Percentiles rank a stretch among this genome's conserved stretches.
These are phyloP conservation scores for Metarhizium brunneum DNA, from an alignment of 2,329 filamentous ascomycete species.

Conservation along the genomic window DNA sequence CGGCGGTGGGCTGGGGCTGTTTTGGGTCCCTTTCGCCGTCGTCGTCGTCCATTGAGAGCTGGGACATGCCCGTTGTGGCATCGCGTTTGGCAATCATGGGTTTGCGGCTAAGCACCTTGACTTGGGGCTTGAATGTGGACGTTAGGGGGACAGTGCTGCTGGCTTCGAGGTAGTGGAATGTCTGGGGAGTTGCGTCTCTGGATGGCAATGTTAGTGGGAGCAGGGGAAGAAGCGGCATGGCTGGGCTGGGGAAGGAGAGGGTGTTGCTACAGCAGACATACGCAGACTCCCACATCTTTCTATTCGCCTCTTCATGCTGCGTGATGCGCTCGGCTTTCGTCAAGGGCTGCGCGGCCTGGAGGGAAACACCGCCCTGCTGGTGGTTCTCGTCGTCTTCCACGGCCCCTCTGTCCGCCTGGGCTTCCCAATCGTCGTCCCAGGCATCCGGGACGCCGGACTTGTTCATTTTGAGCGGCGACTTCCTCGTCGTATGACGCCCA, in stretches of 20 bases:
- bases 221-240: not conserved
- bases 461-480: conserved; percentile 32
- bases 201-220: conserved; percentile 4
- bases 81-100: conserved; percentile 55
- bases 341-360: conserved; percentile 27
- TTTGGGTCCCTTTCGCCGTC: conserved; percentile 58
- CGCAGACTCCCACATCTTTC: conserved; percentile 84
- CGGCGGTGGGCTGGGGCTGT: conserved; percentile 56
- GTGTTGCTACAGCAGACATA: conserved; percentile 31
- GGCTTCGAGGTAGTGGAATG: conserved; percentile 66
- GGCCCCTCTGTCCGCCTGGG: conserved; percentile 53
- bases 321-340: conserved; percentile 70
- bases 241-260: not conserved
- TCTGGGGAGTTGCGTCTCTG: conserved; percentile 61
- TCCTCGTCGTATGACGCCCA: not conserved
- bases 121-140: conserved; percentile 66
- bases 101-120: conserved; percentile 80
- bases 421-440: conserved; percentile 89
- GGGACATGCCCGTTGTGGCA: conserved; percentile 33
- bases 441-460: conserved; percentile 54
- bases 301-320: conserved; percentile 74
- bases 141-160: conserved; percentile 50
- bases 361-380: conserved; percentile 12
- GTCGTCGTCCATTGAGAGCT: conserved; percentile 36
- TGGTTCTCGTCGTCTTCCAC: conserved; percentile 25